phyloP scores from a whole-genome alignment of 2,329 filamentous ascomycete species.

The Tolypocladium paradoxum region DNA sequence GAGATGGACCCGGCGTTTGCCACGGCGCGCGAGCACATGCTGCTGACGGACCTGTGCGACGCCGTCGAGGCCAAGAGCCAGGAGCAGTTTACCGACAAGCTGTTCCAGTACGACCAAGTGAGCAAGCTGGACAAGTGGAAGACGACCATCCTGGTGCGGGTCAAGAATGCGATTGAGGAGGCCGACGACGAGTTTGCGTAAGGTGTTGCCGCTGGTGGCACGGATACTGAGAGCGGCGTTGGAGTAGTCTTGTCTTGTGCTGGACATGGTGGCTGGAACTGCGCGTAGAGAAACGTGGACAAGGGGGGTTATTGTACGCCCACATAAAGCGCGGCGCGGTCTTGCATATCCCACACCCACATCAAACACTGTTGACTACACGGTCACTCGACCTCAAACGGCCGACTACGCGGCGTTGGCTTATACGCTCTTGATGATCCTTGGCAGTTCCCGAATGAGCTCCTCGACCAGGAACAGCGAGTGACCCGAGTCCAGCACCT shows the following conservation, averaged over 20 bases:
- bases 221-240: neutral
- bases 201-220: neutral
- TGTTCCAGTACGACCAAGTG: conserved; percentile 84
- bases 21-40: conserved; percentile 67
- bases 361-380: neutral
- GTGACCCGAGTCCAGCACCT: neutral
- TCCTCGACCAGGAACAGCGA: neutral
- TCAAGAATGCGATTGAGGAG: conserved; percentile 74
- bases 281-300: neutral
- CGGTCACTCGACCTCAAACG: neutral
- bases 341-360: neutral
- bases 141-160: conserved; percentile 69
- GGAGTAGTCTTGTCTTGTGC: neutral
- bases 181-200: conserved; percentile 32
- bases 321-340: neutral
- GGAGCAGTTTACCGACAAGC: conserved; percentile 73
- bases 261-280: neutral
- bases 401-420: neutral
- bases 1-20: conserved; percentile 71
- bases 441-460: neutral
- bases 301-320: neutral
- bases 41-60: conserved; percentile 66
- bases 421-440: neutral
- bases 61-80: conserved; percentile 69
- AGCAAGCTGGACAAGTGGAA: conserved; percentile 97